Evolutionary conservation across 371 early-diverging fungal species (phyloP), one percentile per base, ranked within the genome.

Genomic region (Mortierella sp.): DNA sequence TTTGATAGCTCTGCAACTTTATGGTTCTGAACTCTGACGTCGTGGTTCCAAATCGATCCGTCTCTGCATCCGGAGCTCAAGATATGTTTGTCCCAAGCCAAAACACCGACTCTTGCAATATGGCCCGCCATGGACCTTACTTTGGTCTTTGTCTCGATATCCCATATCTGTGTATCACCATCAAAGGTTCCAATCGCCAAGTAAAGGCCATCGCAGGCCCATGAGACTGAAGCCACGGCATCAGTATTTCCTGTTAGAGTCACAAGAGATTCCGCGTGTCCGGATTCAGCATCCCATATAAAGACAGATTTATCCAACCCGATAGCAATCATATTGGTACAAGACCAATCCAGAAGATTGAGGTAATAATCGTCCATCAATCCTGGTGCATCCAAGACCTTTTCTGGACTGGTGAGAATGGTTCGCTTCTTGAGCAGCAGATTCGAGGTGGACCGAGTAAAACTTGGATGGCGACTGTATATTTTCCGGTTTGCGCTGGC

Each of bases 341-440:
- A 69, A 5, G 94, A 94, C 99, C 99, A 99, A 77, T 98, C 98
- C 33, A 99, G 84, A 52, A 99, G 77, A 80, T 99, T 99, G 33
- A 99, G 87, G 83, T 99, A 99, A 79, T 95, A 99, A 81, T 99
- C 99, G 77, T 99, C 98, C 9, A 89, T 71, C 76, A 99, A 84
- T 1, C 94, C 96, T 0, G 97, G 97, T 0, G 98, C 97, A 83
- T 98, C 98, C 43, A 98, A 84, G 5, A 95, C 89, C 67, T 90
- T 92, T 72, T 93, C 92, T 0, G 97, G 94, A 13, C 88, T 86
- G 0, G 86, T 87, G 3, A 88, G 71, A 22, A 97, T 94, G 61
- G 91, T 88, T 32, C 97, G 88, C 63, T 91, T 87, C n/a, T 60
- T 79, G 63, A 59, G 63, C 38, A 63, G 28, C 40, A 73, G 33